Evolutionary conservation across 2,329 filamentous ascomycete genomes (phyloP).

Genomic region (Ophiostoma triangulosporum): DNA sequence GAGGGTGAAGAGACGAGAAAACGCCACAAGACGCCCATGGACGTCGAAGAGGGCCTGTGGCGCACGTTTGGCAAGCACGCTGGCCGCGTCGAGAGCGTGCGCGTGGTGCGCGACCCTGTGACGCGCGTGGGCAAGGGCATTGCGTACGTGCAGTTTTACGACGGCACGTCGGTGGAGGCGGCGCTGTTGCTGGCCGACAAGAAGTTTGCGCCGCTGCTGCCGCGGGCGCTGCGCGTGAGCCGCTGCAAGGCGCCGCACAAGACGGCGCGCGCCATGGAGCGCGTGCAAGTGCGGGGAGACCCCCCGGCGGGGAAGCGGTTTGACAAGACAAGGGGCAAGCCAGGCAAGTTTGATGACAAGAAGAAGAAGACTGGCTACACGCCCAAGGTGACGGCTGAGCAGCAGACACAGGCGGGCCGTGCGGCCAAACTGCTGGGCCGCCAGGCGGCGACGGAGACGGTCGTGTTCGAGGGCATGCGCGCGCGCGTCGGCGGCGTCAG

Average conservation of each 20-base stretch:
- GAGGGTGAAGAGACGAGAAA: conserved; percentile 36
- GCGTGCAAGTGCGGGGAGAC: conserved; percentile 12
- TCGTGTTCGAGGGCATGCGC: conserved; percentile 72
- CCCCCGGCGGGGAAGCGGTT: background rate
- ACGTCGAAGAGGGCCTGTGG: conserved; percentile 90
- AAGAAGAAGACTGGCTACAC: conserved; percentile 42
- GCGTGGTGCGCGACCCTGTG: conserved; percentile 76
- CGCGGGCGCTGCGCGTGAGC: conserved; percentile 70
- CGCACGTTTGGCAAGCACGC: conserved; percentile 57
- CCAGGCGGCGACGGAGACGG: conserved; percentile 37
- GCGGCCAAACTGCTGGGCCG: conserved; percentile 61
- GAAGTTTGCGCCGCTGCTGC: conserved; percentile 89
- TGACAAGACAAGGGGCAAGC: too few species aligned
- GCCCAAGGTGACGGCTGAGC: conserved; percentile 52
- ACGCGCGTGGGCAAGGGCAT: conserved; percentile 94
- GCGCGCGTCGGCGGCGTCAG: conserved; percentile 54
- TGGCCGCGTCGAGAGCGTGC: conserved; percentile 82
- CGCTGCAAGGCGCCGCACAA: conserved; percentile 66
- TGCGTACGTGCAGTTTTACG: conserved; percentile 92
- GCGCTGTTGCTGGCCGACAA: conserved; percentile 80
- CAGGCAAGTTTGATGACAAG: too few species aligned
- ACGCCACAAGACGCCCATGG: conserved; percentile 59
- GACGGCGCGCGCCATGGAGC: conserved; percentile 38
- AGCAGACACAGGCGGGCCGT: conserved; percentile 59
- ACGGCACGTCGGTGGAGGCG: conserved; percentile 79